Base-by-base conservation (phyloP, 139 green algal genomes). In the Chlamydomonas applanata region DNA sequence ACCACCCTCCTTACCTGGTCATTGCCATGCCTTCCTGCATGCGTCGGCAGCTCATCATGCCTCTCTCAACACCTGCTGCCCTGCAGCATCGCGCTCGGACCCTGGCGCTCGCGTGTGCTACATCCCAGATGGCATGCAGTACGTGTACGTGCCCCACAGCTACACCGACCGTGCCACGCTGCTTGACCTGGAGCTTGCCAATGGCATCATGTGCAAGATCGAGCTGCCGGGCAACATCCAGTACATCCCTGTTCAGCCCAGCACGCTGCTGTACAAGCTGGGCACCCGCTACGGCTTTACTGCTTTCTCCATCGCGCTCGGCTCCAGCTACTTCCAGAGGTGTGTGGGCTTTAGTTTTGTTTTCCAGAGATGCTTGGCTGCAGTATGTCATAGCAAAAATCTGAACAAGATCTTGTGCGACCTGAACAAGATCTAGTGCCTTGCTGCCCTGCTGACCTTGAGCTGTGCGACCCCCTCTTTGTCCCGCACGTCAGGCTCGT, bases 261-360 rank as follows among this genome's bases (percentile, higher is more conserved):
- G 79, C 52, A 83, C 71, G n/a, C 66, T 77, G 71, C 72, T 85
- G n/a, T 83, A 70, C 73, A 25, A 67, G 25, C 71, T 72, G 35
- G 76, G 69, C n/a, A 40, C 62, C 5, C 66, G 68, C 69, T 88
- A 78, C 75, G 75, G 76, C 59, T 88, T 88, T 59, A 80, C 83
- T 2, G 76, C 83, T 17, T 85, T 85, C 62, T 69, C 76, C 27
- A 63, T 88, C 16, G 61, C 73, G 16, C 76, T 88, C 16, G 83
- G 83, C 69, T 84, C 76, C 33, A 82, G 75, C 35, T 88, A 88
- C 73, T 79, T 88, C 76, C 83, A 72, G 11, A 49, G 65, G 65
- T 72, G 9, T 35, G 65, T 53, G 29, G 25, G 13, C 17, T 49
- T 44, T 27, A n/a, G n/a, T n/a, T n/a, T n/a, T n/a, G n/a, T n/a